Evolutionary conservation across 1,139 yeast genomes (phyloP), one percentile per base, ranked within the genome.

Genomic region (Taphrina sp.): DNA sequence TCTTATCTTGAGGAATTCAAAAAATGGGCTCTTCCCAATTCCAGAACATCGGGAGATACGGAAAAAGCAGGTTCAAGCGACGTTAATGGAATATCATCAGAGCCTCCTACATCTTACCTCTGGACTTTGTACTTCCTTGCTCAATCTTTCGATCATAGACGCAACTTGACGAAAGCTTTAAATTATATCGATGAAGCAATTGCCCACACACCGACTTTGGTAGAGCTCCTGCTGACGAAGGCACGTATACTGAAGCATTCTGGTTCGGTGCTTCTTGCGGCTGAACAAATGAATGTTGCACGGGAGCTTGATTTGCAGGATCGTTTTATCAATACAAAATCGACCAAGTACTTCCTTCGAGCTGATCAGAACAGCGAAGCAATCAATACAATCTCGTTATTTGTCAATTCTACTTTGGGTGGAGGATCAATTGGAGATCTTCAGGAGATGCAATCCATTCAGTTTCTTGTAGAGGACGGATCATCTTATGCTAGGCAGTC

Each of bases 391-490:
- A 83, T 87, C 36, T 82, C 94, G 1, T 71, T 88, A 57, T 92
- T 92, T 73, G 88, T 97, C 29, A 85, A 85, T 66, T 79, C 85
- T 64, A 96, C 92, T 56, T 80, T 78, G 20, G 76, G 83, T 3
- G 78, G 80, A 3, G 85, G 86, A 63, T 96, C 97, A 3, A 80
- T 94, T 51, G 83, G 82, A 63, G 97, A 92, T 67, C 74, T 92
- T 64, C 95, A 86, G 66, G 76, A 79, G 39, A 86, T 94, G 84
- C 97, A 92, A 72, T 92, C 85, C n/a, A 78, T 82, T 59, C 89
- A 96, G 95, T 87, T 88, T 59, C 72, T 94, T 61, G 72, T 79
- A 36, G 96, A 88, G 67, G 83, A 85, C 67, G 97, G 94, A 4
- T 3, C 87, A 86, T 65, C 70, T 70, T 53, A 77, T 86, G 62